phyloP scores from a whole-genome alignment of 805 yeast species.

The Nakazawaea pomicola region DNA sequence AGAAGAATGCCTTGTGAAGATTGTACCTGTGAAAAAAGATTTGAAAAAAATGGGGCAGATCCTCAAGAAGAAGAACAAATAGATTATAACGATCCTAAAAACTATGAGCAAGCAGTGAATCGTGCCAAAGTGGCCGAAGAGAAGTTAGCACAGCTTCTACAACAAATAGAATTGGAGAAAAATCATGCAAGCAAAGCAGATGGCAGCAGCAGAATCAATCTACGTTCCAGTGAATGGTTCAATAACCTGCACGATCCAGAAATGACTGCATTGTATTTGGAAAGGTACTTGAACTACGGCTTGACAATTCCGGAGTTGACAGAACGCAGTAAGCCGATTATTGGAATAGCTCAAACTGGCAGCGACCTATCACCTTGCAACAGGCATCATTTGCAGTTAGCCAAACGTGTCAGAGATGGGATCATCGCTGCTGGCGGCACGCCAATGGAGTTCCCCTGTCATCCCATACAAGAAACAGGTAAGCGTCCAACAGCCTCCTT shows the following conservation, averaged over 20 bases:
- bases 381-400: conserved; percentile 19
- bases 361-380: conserved; percentile 20
- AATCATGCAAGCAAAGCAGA: too few species aligned
- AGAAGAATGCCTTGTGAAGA: conserved; percentile 19
- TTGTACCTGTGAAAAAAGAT: conserved; percentile 19
- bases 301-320: conserved; percentile 16
- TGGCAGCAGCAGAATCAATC: too few species aligned
- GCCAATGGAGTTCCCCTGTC: conserved; percentile 21
- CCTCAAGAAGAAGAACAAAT: conserved; percentile 10
- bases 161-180: conserved; percentile 4
- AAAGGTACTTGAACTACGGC: conserved; percentile 21
- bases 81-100: conserved; percentile 14
- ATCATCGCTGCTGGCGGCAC: conserved; percentile 20
- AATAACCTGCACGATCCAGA: conserved; percentile 18
- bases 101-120: conserved; percentile 12
- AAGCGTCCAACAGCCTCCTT: conserved; percentile 20
- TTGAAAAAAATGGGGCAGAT: background rate
- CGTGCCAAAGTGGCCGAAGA: conserved; percentile 17
- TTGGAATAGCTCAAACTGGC: conserved; percentile 17
- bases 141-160: background rate
- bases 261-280: conserved; percentile 21
- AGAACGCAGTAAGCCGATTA: conserved; percentile 15
- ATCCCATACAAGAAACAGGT: conserved; percentile 22
- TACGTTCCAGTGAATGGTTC: conserved; percentile 20
- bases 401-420: conserved; percentile 20